Percentiles rank a stretch among this genome's conserved stretches.
phyloP scores from a whole-genome alignment of 441 rosid species.

The Breynia disticha region DNA sequence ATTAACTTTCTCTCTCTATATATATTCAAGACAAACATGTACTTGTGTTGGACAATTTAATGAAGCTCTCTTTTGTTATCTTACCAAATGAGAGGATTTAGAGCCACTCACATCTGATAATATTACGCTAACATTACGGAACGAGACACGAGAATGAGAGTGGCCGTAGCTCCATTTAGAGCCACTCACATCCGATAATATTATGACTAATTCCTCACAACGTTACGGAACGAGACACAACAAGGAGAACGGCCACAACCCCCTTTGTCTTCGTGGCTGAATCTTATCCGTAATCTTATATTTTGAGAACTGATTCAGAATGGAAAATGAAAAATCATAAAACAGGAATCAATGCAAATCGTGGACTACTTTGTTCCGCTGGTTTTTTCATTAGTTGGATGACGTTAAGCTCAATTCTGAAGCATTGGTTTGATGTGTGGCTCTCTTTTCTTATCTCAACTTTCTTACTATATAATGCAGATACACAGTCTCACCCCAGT shows the following conservation, averaged over 20 bases:
- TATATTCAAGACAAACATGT: slow-evolving; percentile 21
- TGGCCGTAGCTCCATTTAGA: slow-evolving; percentile 6
- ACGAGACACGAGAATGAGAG: too few species aligned
- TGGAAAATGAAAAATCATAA: slow-evolving; percentile 16
- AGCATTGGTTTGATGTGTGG: slow-evolving; percentile 74
- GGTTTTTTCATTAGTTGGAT: slow-evolving; percentile 29
- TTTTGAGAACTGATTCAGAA: slow-evolving; percentile 24
- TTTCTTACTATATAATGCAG: slow-evolving; percentile 18
- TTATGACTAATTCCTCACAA: neutral
- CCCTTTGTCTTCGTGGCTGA: too few species aligned
- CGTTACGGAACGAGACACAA: too few species aligned
- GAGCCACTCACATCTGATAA: slow-evolving; percentile 23
- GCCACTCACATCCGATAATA: slow-evolving; percentile 22
- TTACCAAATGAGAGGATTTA: slow-evolving; percentile 2
- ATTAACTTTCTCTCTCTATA: neutral
- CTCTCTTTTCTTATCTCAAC: slow-evolving; percentile 90
- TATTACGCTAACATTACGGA: neutral
- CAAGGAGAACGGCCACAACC: neutral
- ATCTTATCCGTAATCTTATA: too few species aligned
- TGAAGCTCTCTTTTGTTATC: neutral
- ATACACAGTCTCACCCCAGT: slow-evolving; percentile 18
- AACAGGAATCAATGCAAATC: slow-evolving; percentile 22
- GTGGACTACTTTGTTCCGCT: slow-evolving; percentile 47
- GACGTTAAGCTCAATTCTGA: slow-evolving; percentile 31
- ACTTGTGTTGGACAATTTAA: slow-evolving; percentile 12